Evolutionary conservation across 169 alveolate species (phyloP), one percentile per base, ranked within the genome.

Genomic region (Plasmodium falciparum): DNA sequence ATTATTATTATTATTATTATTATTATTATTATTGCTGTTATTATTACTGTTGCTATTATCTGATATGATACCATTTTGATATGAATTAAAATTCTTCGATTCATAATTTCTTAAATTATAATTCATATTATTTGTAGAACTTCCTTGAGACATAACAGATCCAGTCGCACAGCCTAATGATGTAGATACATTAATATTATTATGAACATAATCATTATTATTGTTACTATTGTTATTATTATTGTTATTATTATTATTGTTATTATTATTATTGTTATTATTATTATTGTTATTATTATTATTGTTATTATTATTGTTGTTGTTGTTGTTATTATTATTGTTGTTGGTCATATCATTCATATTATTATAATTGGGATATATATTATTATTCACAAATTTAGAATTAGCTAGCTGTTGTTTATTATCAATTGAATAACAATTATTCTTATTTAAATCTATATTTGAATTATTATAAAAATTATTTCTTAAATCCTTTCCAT

Each of bases 321-420:
- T 15, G 12, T 1, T 59, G 9, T 59, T 13, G 9, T 15, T 59
- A 17, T 59, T 59, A 26, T 26, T 26, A 26, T 26, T 26, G 2
- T 26, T n/a, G n/a, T n/a, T 26, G 7, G 15, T 61, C n/a, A 61
- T 17, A 61, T 61, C 70, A 61, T 61, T 61, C 29, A 61, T 26
- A 61, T 17, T 61, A 11, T 15, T 61, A 61, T 61, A 61, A 61
- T 61, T 61, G 12, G 39, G 13, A 39, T 39, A 39, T 39, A 39
- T 39, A 22, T 61, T 17, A n/a, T 17, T 61, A 61, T 61, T 15
- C 12, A 22, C 3, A 22, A 15, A 61, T 61, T 61, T 61, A 0
- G 12, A 17, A 17, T 6, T 22, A 39, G 47, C 47, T 17, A 6
- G 24, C 7, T n/a, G 12, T 26, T 61, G 70, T 61, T 61, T 61